A percentile compares a stretch with the other conserved stretches of the same genome.
phyloP scores from a whole-genome alignment of 495 filamentous ascomycete genomes.

The Lophiostoma macrostomum region DNA sequence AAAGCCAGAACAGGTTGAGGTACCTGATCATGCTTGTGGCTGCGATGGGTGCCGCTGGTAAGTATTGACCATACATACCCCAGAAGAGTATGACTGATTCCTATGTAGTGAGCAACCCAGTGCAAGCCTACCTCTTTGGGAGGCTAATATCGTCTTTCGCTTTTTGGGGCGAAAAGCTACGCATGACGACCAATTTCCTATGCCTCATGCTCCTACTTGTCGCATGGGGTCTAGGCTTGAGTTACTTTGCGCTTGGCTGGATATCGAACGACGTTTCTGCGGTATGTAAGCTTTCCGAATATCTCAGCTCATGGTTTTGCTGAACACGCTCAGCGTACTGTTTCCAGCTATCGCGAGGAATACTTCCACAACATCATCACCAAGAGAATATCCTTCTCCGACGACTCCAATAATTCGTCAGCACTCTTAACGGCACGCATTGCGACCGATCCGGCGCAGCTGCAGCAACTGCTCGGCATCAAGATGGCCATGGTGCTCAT shows the following conservation, averaged over 20 bases:
- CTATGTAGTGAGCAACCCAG: not conserved
- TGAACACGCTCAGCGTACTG: conserved; percentile 45
- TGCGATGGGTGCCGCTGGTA: conserved; percentile 10
- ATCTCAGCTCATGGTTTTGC: conserved; percentile 38
- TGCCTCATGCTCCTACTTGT: conserved; percentile 14
- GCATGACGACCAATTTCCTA: not conserved
- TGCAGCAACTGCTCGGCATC: conserved; percentile 62
- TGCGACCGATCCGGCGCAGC: conserved; percentile 1
- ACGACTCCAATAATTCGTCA: conserved; percentile 1
- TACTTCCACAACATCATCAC: conserved; percentile 11
- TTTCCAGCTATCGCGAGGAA: conserved; percentile 76
- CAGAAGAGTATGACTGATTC: conserved; percentile 54
- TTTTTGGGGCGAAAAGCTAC: conserved; percentile 8
- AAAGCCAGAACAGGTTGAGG: conserved; percentile 6
- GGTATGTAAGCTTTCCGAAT: conserved; percentile 59
- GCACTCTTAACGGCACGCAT: conserved; percentile 3
- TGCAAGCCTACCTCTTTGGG: conserved; percentile 22
- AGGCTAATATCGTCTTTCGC: conserved; percentile 12
- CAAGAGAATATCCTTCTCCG: conserved; percentile 3
- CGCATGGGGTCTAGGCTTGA: conserved; percentile 3
- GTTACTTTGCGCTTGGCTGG: conserved; percentile 18
- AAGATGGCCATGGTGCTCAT: conserved; percentile 46
- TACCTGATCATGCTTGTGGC: conserved; percentile 9
- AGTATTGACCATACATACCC: conserved; percentile 61
- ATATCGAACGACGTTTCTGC: conserved; percentile 12